Evolutionary conservation across 1,284 basidiomycete species (phyloP).

Genomic region (Cryptococcus sp.): DNA sequence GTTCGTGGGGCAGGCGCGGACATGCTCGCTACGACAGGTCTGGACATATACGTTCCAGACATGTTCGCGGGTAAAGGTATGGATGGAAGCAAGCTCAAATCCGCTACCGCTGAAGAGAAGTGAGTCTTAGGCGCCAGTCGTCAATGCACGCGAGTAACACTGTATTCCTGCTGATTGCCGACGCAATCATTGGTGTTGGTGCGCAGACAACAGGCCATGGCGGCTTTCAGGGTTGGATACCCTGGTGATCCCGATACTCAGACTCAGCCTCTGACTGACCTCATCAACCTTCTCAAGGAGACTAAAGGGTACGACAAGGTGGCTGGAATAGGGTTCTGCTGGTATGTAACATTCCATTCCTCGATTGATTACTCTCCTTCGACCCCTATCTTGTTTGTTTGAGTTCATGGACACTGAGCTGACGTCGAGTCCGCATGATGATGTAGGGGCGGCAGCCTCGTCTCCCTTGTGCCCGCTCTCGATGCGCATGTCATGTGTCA

Average conservation of each 20-base stretch:
- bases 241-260: conserved; percentile 11
- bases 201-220: background rate
- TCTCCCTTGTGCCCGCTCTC: conserved; percentile 14
- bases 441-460: conserved; percentile 14
- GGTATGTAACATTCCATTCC: conserved; percentile 8
- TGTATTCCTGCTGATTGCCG: too few relatives aligned
- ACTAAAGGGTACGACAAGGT: conserved; percentile 37
- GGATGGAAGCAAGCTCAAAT: conserved; percentile 32
- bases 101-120: conserved; percentile 17
- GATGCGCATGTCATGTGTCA: conserved; percentile 27
- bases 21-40: conserved; percentile 31
- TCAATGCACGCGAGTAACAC: background rate
- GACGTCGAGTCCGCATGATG: conserved; percentile 27
- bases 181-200: background rate
- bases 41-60: conserved; percentile 47
- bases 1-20: conserved; percentile 30
- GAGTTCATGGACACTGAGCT: conserved; percentile 5
- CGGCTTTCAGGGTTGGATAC: conserved; percentile 12
- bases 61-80: conserved; percentile 43
- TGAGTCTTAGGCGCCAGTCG: background rate
- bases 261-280: conserved; percentile 19
- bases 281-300: conserved; percentile 36
- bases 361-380: conserved; percentile 14
- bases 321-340: conserved; percentile 46
- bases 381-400: background rate